Base-by-base conservation (phyloP, 352 stramenopile genomes). In the Lagenidium giganteum region DNA sequence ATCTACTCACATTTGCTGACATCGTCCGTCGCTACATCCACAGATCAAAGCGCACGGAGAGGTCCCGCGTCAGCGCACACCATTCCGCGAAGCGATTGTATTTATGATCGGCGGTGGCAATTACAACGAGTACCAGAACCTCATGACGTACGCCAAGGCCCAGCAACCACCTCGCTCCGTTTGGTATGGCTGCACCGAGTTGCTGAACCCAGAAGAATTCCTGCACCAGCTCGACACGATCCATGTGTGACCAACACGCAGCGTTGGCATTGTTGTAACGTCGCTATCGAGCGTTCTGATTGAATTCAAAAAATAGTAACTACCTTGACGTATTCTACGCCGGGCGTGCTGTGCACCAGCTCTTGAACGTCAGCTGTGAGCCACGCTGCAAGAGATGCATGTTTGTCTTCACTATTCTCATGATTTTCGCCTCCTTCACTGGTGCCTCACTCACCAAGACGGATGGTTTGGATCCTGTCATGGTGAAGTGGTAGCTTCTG, bases 141-240 rank as follows among this genome's bases (percentile, higher is more conserved):
- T 92, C 42, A 69, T 90, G 65, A 75, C 76, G 21, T 92, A 91
- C 45, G 69, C 76, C 32, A 88, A 89, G 56, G 72, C 61, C 2
- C 63, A 83, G 51, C 67, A 86, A 35, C 60, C 67, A 3, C 67
- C 75, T 11, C 69, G 86, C 3, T 79, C 70, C 25, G 64, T 96
- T 23, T 89, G 80, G 62, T 96, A 96, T 51, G 87, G 87, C 18
- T 92, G 83, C 50, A 96, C 87, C 22, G 87, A 96, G 57, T 51
- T 96, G 35, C 51, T 96, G 35, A 93, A 87, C 29, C 78, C 85
- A 1, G 80, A 96, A 40, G 73, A 78, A n/a, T 96, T 96, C 58
- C 64, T 96, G 50, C 52, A 84, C 28, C 87, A 96, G 51, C 75
- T 96, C 36, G 73, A 65, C 38, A 73, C 63, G 18, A 89, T 89